A percentile compares a stretch with the other conserved stretches of the same genome.
Evolutionary conservation across 805 yeast genomes (phyloP).

Genomic region (Saturnispora bothae): DNA sequence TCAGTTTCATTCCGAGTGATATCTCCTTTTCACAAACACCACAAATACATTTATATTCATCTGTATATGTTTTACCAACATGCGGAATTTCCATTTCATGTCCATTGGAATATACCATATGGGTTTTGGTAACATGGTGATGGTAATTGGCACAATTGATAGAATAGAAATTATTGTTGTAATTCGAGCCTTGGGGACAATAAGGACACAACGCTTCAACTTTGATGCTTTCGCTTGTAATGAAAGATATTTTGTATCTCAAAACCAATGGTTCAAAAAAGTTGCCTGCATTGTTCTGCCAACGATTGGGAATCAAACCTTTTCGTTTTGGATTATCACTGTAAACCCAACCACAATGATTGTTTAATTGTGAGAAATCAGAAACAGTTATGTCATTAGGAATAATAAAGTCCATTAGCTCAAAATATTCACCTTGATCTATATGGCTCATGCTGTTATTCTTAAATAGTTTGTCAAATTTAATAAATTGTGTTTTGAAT

Average conservation of each 20-base stretch:
- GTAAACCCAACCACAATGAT: not conserved
- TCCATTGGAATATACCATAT: not conserved
- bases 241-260: not conserved
- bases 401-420: not conserved
- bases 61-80: not conserved
- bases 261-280: not conserved
- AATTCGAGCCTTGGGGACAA: not conserved
- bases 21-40: not conserved
- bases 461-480: not conserved
- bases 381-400: not conserved
- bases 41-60: not conserved
- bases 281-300: not conserved
- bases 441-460: not conserved
- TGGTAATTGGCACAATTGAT: not conserved
- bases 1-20: not conserved
- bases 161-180: not conserved
- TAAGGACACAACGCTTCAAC: not conserved
- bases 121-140: not conserved
- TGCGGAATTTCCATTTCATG: not conserved
- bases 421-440: not conserved
- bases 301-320: not conserved
- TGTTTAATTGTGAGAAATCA: not conserved
- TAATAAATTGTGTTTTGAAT: not conserved
- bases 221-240: not conserved
- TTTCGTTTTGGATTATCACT: not conserved